Evolutionary conservation across 2,329 filamentous ascomycete genomes (phyloP).

Genomic region (Pseudogymnoascus sp.): DNA sequence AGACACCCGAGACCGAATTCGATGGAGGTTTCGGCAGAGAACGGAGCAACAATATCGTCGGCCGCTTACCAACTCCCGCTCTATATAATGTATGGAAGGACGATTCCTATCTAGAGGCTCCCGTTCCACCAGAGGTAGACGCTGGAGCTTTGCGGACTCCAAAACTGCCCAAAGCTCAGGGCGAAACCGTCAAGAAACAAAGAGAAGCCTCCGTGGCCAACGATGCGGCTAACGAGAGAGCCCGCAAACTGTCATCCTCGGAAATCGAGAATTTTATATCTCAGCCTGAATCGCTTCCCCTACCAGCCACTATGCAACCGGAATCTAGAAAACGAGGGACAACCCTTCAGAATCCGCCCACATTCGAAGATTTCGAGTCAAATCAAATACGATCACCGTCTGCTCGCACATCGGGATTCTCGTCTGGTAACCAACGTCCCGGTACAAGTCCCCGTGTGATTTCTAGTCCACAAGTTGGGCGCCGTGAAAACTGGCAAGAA

Average conservation of each 20-base stretch:
- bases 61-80: not conserved
- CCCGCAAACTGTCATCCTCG: constrained; percentile 47
- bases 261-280: constrained; percentile 51
- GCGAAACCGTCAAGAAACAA: constrained; percentile 22
- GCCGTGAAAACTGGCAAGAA: not conserved
- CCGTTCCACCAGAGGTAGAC: not conserved
- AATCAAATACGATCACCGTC: constrained; percentile 12
- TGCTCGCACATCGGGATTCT: constrained; percentile 16
- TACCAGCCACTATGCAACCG: constrained; percentile 33
- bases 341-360: not conserved
- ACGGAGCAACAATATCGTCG: not conserved
- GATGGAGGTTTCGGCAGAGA: not conserved
- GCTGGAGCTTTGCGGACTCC: constrained; percentile 14
- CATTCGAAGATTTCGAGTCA: constrained; percentile 1
- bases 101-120: not conserved
- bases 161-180: constrained; percentile 26
- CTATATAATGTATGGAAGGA: not conserved
- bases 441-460: not conserved
- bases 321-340: constrained; percentile 2
- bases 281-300: constrained; percentile 48
- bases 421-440: not conserved
- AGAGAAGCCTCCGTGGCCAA: constrained; percentile 15
- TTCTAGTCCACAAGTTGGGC: not conserved
- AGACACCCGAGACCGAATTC: not conserved
- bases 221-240: constrained; percentile 30